Percentiles rank a stretch among this genome's conserved stretches.
Conservation (phyloP, 2,329 filamentous ascomycete genomes). For the Arthrobotrys conoides region DNA sequence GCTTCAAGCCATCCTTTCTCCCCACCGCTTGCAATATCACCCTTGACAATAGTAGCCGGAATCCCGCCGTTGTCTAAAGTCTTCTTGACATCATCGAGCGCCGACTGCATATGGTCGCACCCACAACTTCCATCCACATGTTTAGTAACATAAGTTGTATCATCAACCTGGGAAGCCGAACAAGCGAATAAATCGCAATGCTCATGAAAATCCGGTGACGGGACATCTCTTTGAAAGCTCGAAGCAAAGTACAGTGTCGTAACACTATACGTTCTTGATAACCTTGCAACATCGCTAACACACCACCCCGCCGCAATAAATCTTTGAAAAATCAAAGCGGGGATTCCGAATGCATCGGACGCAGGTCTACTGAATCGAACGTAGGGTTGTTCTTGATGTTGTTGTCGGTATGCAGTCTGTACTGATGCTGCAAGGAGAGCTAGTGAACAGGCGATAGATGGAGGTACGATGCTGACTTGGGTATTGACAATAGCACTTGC, state of each 20-base stretch:
- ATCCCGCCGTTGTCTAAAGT: constrained; percentile 43
- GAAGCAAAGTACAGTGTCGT: constrained; percentile 48
- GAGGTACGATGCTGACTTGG: constrained; percentile 19
- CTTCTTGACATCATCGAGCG: constrained; percentile 38
- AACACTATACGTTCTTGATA: constrained; percentile 36
- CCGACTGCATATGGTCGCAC: constrained; percentile 57
- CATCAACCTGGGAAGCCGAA: constrained; percentile 55
- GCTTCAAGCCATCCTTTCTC: constrained; percentile 36
- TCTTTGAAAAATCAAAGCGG: constrained; percentile 36
- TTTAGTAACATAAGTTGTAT: constrained; percentile 54
- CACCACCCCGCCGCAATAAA: constrained; percentile 51
- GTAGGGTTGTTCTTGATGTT: constrained; percentile 32
- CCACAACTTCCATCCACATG: constrained; percentile 42
- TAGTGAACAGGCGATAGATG: constrained; percentile 38
- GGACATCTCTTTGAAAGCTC: constrained; percentile 25
- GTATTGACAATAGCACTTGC: constrained; percentile 22
- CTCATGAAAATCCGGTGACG: constrained; percentile 39
- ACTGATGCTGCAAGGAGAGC: constrained; percentile 27
- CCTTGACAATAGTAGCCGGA: constrained; percentile 47
- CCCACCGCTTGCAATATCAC: constrained; percentile 34
- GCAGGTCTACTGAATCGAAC: constrained; percentile 47
- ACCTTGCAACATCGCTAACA: constrained; percentile 45
- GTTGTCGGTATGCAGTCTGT: constrained; percentile 33
- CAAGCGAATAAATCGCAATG: constrained; percentile 49
- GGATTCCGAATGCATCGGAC: constrained; percentile 41